phyloP scores from a whole-genome alignment of 1,139 yeast genomes.

The Protomyces inundatus region DNA sequence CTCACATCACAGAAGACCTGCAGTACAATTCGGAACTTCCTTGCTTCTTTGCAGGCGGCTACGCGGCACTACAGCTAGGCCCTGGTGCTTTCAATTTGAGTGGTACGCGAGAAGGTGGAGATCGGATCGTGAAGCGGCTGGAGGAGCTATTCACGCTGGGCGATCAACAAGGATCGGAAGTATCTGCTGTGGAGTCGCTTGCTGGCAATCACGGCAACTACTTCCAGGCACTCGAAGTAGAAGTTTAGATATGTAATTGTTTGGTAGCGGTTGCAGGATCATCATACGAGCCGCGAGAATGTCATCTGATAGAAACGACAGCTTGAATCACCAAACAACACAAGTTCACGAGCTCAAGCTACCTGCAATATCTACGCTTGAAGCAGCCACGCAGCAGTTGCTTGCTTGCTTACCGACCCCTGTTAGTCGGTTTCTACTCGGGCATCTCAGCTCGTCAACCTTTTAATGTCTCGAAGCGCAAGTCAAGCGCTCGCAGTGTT shows the following conservation, averaged over 20 bases:
- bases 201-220: constrained; percentile 3
- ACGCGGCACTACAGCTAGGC: constrained; percentile 47
- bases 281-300: no score
- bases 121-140: constrained; percentile 39
- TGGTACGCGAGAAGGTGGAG: constrained; percentile 50
- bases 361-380: no score
- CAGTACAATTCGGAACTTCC: constrained; percentile 46
- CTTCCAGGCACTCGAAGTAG: not conserved
- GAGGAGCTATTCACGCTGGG: not conserved
- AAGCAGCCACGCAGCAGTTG: no score
- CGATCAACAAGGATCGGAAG: not conserved
- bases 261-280: no score
- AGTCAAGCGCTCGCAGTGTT: not conserved
- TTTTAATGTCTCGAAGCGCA: no score
- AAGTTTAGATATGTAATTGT: no score
- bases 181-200: not conserved
- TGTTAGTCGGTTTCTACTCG: no score
- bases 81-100: constrained; percentile 51
- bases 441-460: no score
- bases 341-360: no score
- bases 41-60: constrained; percentile 45
- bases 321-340: no score
- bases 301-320: no score
- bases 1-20: constrained; percentile 47
- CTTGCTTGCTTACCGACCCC: no score